These are phyloP conservation scores for Dactylis glomerata DNA, from an alignment of 176 grass and related monocot species.

Conservation along the genomic window DNA sequence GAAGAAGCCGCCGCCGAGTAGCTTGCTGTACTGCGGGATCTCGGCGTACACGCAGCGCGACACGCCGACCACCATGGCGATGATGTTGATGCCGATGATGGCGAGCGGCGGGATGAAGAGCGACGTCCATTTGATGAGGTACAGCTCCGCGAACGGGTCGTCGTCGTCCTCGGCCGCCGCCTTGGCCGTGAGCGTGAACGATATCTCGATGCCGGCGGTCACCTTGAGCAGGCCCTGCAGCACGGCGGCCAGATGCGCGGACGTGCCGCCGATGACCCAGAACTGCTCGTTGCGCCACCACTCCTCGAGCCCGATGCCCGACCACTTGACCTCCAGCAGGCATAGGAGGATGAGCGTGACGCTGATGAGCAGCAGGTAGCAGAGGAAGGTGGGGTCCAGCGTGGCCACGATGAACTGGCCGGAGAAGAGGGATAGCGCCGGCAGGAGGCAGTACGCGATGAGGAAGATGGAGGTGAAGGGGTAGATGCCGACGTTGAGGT, in stretches of 20 bases:
- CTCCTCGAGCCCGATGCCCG: conserved; percentile 84
- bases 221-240: conserved; percentile 84
- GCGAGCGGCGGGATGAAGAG: conserved; percentile 75
- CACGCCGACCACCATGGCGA: conserved; percentile 73
- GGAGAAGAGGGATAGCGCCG: conserved; percentile 81
- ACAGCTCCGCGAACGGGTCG: conserved; percentile 71
- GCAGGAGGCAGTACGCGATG: conserved; percentile 78
- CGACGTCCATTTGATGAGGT: conserved; percentile 84
- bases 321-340: conserved; percentile 89
- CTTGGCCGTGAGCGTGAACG: conserved; percentile 81
- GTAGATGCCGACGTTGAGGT: conserved; percentile 95
- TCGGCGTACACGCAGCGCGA: conserved; percentile 68
- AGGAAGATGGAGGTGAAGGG: conserved; percentile 94
- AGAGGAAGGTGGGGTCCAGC: conserved; percentile 67
- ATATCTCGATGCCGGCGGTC: conserved; percentile 81
- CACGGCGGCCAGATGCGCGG: conserved; percentile 65
- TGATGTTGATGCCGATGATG: conserved; percentile 74
- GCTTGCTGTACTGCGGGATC: conserved; percentile 87
- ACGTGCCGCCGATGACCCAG: conserved; percentile 89
- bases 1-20: conserved; percentile 74
- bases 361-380: conserved; percentile 68
- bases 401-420: conserved; percentile 79
- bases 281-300: conserved; percentile 99
- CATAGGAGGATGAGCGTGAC: conserved; percentile 65
- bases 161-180: conserved; percentile 65